Evolutionary conservation across 2,329 filamentous ascomycete genomes (phyloP).

Genomic region (Botrytis elliptica): DNA sequence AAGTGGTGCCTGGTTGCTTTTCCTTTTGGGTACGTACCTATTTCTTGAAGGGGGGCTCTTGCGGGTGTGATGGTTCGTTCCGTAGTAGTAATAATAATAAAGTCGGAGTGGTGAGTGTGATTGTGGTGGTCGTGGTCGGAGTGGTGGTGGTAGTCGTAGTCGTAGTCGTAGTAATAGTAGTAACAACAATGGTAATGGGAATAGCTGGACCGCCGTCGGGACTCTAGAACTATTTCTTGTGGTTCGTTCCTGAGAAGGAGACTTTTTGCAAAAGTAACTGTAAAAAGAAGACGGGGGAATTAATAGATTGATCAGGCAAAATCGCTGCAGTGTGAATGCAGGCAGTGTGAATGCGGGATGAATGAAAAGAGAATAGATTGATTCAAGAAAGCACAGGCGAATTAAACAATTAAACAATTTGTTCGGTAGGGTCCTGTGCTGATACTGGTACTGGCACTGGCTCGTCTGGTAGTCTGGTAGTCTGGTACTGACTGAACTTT

Average conservation of each 20-base stretch:
- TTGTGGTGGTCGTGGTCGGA: not conserved
- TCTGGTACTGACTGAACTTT: not conserved
- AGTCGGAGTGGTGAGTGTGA: not conserved
- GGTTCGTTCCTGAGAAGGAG: slow-evolving; percentile 25
- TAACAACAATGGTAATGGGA: not conserved
- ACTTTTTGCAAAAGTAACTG: slow-evolving; percentile 25
- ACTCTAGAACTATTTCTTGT: not conserved
- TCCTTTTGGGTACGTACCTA: slow-evolving; percentile 3
- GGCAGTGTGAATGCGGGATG: slow-evolving; percentile 36
- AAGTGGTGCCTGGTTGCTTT: slow-evolving; percentile 5
- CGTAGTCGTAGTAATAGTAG: rapidly evolving
- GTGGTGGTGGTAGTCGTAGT: not conserved
- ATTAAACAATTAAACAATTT: slow-evolving; percentile 19
- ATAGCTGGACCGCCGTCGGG: not conserved
- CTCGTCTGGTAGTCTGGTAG: too few relatives aligned
- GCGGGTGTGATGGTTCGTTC: not conserved
- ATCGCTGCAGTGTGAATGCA: slow-evolving; percentile 34
- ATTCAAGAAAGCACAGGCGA: slow-evolving; percentile 33
- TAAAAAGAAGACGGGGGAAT: slow-evolving; percentile 34
- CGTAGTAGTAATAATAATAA: not conserved
- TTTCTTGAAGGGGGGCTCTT: not conserved
- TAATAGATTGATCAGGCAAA: slow-evolving; percentile 40
- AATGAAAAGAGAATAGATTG: slow-evolving; percentile 39
- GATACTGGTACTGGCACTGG: slow-evolving; percentile 22
- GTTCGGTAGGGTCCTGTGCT: not conserved